Evolutionary conservation across 306 rosid genomes (phyloP).

Genomic region (Castanopsis chinensis): DNA sequence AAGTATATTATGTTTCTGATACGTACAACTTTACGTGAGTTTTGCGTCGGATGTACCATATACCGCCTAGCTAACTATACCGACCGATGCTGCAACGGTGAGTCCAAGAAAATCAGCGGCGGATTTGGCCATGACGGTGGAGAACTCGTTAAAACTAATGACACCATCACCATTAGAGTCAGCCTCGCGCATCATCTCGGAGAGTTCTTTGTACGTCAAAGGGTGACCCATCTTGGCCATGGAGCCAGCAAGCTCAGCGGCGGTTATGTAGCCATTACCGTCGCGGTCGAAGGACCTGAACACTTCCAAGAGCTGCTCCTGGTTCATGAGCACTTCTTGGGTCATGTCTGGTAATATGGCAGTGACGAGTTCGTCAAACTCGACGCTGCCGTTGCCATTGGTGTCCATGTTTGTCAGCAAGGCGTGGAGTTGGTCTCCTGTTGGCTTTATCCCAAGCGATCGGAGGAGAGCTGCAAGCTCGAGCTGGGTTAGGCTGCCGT

Average conservation of each 20-base stretch:
- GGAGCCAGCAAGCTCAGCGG: constrained; percentile 75
- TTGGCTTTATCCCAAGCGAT: constrained; percentile 71
- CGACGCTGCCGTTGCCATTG: constrained; percentile 68
- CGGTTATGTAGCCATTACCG: constrained; percentile 77
- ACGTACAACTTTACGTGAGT: no score
- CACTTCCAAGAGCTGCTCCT: constrained; percentile 71
- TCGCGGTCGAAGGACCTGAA: constrained; percentile 77
- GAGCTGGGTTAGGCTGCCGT: constrained; percentile 85
- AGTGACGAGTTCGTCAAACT: constrained; percentile 62
- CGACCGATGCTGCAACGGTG: not conserved
- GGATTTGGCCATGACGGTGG: constrained; percentile 65
- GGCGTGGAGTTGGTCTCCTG: constrained; percentile 61
- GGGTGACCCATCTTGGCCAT: constrained; percentile 93
- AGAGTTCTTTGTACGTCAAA: constrained; percentile 57
- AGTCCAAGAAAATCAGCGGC: constrained; percentile 77
- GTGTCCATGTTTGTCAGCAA: constrained; percentile 64
- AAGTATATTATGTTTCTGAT: no score
- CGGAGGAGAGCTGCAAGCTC: constrained; percentile 89
- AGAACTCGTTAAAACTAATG: constrained; percentile 68
- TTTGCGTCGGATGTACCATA: no score
- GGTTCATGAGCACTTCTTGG: constrained; percentile 53
- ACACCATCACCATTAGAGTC: constrained; percentile 85
- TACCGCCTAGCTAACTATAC: no score
- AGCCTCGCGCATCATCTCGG: constrained; percentile 70
- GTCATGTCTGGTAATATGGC: constrained; percentile 60